Evolutionary conservation across 768 basidiomycete genomes (phyloP).

Genomic region (Boletellus emodensis): DNA sequence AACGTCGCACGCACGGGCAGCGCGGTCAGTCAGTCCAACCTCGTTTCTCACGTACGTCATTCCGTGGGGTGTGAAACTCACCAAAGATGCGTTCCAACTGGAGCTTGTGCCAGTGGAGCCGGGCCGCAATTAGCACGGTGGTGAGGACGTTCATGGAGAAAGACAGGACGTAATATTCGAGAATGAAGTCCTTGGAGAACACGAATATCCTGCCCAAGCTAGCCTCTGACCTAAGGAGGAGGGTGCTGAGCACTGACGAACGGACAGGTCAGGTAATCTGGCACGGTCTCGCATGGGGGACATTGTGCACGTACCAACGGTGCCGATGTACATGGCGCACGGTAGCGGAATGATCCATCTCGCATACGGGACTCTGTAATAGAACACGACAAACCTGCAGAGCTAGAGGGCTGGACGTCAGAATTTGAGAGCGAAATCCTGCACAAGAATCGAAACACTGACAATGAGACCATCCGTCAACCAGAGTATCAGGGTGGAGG

Average conservation of each 20-base stretch:
- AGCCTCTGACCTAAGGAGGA: conserved; percentile 18
- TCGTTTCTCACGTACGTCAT: not conserved
- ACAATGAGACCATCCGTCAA: conserved; percentile 30
- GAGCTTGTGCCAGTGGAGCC: conserved; percentile 24
- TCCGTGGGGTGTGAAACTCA: conserved; percentile 7
- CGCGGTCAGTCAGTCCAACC: not conserved
- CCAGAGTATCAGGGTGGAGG: conserved; percentile 26
- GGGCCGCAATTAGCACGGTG: conserved; percentile 20
- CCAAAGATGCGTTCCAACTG: conserved; percentile 24
- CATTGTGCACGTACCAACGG: conserved; percentile 17
- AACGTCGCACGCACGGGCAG: not conserved
- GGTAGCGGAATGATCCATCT: conserved; percentile 25
- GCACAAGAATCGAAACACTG: conserved; percentile 1
- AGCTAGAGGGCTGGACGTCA: conserved; percentile 12
- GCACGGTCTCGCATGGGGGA: not conserved
- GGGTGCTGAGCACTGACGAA: conserved; percentile 16
- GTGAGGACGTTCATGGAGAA: conserved; percentile 23
- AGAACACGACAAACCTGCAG: conserved; percentile 24
- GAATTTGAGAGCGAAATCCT: not conserved
- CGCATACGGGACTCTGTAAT: conserved; percentile 16
- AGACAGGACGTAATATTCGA: conserved; percentile 23
- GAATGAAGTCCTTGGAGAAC: conserved; percentile 20
- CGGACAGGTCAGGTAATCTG: not conserved
- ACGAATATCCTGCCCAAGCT: conserved; percentile 16
- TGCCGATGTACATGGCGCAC: conserved; percentile 22